Percentiles rank a stretch among this genome's conserved stretches.
Evolutionary conservation across 2,329 filamentous ascomycete genomes (phyloP).

Genomic region (Aspergillus puulaauensis): DNA sequence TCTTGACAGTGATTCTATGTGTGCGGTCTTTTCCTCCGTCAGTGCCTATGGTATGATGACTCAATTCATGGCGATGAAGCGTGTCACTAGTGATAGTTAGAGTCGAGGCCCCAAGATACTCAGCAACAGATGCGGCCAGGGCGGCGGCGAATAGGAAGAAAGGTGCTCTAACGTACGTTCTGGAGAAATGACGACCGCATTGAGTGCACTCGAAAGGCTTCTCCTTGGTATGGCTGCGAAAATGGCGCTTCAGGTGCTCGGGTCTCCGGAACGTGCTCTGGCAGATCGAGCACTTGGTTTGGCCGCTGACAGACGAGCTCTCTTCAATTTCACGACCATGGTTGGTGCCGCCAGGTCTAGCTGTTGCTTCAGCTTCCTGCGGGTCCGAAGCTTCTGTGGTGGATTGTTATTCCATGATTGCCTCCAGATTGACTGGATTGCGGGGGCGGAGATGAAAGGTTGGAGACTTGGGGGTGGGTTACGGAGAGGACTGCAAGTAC

Average conservation of each 20-base stretch:
- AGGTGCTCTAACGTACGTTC: constrained; percentile 33
- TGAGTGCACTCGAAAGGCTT: constrained; percentile 40
- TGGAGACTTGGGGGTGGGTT: too few species aligned
- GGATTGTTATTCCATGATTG: background rate
- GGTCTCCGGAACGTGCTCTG: constrained; percentile 39
- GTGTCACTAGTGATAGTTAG: constrained; percentile 32
- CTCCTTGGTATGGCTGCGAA: constrained; percentile 42
- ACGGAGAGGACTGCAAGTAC: constrained; percentile 14
- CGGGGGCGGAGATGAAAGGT: background rate
- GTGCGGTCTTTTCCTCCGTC: constrained; percentile 35
- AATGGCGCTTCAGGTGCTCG: constrained; percentile 43
- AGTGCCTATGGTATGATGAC: constrained; percentile 36
- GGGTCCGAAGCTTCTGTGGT: constrained; percentile 16
- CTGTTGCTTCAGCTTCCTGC: constrained; percentile 16
- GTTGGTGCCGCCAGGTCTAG: constrained; percentile 11
- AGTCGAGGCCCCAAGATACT: background rate
- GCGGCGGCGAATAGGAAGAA: background rate
- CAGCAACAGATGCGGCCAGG: background rate
- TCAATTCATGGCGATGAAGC: constrained; percentile 41
- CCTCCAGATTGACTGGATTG: background rate
- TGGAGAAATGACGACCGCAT: constrained; percentile 43
- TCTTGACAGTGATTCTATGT: constrained; percentile 43
- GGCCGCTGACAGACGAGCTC: constrained; percentile 16
- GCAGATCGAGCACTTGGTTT: constrained; percentile 36
- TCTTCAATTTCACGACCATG: constrained; percentile 14